Base-by-base conservation (phyloP, 345 rosid species). In the Gossypium raimondii region DNA sequence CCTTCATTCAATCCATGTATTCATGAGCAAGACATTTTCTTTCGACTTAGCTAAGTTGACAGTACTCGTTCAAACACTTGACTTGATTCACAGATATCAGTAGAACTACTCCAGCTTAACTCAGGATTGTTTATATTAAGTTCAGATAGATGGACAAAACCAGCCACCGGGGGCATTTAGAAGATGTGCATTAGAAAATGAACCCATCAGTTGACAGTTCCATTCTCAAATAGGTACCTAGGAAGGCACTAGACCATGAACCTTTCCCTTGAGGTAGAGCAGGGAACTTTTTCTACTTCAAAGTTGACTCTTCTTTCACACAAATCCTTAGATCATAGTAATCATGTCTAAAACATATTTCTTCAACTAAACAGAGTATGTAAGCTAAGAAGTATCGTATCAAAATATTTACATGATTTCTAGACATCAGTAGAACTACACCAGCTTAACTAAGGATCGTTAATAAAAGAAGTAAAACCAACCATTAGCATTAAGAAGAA, bases 331-430 rank as follows among this genome's bases (percentile, higher is more conserved):
- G 17, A 43, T 66, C 34, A 20, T 2, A 45, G 17, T 4, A 65
- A 64, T 41, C 27, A 65, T 41, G 50, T 65, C 29, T 43, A 64
- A n/a, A 14, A 64, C 25, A 61, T 61, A 60, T 27, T 63, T 63
- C 11, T 34, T 11, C 18, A 9, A 20, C 48, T n/a, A 11, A n/a
- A 25, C 7, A 41, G 68, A 64, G 47, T 8, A 41, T n/a, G 4
- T 38, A 62, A 43, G 13, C 3, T 63, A 18, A 17, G 12, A 63
- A 38, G 12, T 3, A 8, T n/a, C 1, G 67, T 34, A 63, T 38
- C 67, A 63, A 38, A 38, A 38, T n/a, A 38, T 38, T 38, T 63
- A 17, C 45, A 63, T 2, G 18, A 62, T 24, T 63, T 17, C 48
- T n/a, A 27, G 9, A 60, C 6, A 29, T 38, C 24, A 63, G 17